Conservation (phyloP, 2,329 filamentous ascomycete genomes). For the Cordyceps tenuipes region DNA sequence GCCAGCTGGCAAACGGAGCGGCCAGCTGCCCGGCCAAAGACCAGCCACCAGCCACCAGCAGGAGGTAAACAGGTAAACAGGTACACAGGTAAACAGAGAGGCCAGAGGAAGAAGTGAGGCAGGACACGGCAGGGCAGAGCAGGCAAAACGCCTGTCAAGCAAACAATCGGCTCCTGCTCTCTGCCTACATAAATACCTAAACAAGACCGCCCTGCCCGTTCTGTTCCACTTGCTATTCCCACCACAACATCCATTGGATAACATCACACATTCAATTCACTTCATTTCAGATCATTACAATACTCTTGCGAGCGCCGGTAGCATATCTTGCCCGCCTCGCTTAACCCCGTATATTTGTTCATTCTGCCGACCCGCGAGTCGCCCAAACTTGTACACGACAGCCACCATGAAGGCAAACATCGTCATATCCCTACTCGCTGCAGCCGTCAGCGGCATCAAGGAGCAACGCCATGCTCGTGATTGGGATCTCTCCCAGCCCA, state of each 20-base stretch:
- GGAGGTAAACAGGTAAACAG: neutral
- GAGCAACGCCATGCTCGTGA: constrained; percentile 12
- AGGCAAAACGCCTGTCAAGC: neutral
- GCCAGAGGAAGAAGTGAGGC: neutral
- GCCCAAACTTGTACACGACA: neutral
- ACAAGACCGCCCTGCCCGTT: neutral
- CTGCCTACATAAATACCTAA: neutral
- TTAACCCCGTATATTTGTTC: neutral
- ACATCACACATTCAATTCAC: constrained; percentile 6
- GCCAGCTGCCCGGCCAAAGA: constrained; percentile 4
- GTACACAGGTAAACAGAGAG: neutral
- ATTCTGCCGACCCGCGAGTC: neutral
- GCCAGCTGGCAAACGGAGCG: constrained; percentile 9
- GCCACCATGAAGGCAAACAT: constrained; percentile 4
- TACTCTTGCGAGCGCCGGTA: constrained; percentile 2
- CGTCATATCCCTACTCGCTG: neutral
- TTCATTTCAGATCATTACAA: constrained; percentile 6
- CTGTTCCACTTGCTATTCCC: neutral
- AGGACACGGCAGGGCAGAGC: neutral
- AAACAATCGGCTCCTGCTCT: neutral
- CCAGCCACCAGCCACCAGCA: neutral
- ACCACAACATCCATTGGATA: neutral
- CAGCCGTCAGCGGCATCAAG: neutral
- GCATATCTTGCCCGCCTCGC: constrained; percentile 9
- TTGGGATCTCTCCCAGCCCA: constrained; percentile 27